Base-by-base conservation (phyloP, 164 flowering plant genomes). In the Magnolia sinica region DNA sequence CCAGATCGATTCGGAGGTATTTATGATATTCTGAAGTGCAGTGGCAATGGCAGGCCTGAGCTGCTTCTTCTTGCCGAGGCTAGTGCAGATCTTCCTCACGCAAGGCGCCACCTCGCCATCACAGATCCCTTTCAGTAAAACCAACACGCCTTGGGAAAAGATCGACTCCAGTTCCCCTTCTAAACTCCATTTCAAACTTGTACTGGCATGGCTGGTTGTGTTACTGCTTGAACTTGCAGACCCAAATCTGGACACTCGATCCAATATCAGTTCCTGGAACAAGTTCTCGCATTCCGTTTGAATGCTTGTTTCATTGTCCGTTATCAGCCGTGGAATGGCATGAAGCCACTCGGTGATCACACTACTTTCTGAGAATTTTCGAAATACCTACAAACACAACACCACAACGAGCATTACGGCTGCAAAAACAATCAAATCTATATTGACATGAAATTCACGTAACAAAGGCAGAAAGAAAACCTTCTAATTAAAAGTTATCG, bases 271-370 rank as follows among this genome's bases (percentile, higher is more conserved):
- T 82, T 96, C 97, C 20, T 87, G 79, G 80, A 94, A 94, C 81
- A 94, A 80, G 80, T 83, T 91, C 80, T 91, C 96, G 76, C 97
- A 92, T 80, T 96, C 99, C 80, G 88, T 97, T 80, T 94, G 99
- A 71, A 96, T 89, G 86, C 94, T 91, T 72, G 97, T 78, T 82
- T 96, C 99, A 77, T 89, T 96, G 77, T 96, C 99, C 63, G 88
- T 75, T 74, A 92, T 88, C 64, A 96, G 81, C 72, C 89, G 92
- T 8, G 96, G 98, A 84, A 96, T 86, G 65, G 94, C 88, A 82
- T 88, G 98, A 71, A 96, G 85, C 99, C 99, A 96, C 87, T 96
- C 99, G 16, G 68, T 81, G 6, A 80, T 82, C 72, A 96, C 92
- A 79, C 74, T 81, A 78, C 76, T 87, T 75, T 86, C 90, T 22